Evolutionary conservation across 1,139 yeast genomes (phyloP), one percentile per base, ranked within the genome.

Genomic region (Lodderomyces theae): DNA sequence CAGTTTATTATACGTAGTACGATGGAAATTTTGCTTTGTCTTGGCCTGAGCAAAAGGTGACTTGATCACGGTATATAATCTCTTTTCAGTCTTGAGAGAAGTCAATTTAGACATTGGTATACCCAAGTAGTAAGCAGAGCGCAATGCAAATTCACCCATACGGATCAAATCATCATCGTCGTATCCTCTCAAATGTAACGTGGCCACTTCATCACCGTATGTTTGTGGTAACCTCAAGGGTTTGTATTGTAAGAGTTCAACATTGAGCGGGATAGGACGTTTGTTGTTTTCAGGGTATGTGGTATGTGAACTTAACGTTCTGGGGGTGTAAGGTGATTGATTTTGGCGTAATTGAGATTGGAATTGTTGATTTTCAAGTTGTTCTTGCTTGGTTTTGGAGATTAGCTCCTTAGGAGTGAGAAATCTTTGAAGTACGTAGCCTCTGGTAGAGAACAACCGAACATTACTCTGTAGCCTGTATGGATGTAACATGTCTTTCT

Each of bases 41-140:
- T 90, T 90, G 41, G 97, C 95, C 58, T 87, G 95, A 25, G 87
- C 96, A 61, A 92, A 92, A 1, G 97, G 97, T 4, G 96, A 83
- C 60, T 85, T 79, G 53, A 86, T 88, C 41, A 92, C 96, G 0
- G 98, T 92, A 86, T 96, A 92, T 52, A 89, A 79, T 50, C 74
- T 56, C 52, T 69, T 69, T 63, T 90, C 94, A 37, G 86, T 79
- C 58, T 81, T 83, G 17, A 80, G 74, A 25, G 86, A 83, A 46
- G 82, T 61, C 17, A 70, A 58, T 25, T 55, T 54, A 5, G 68
- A 59, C 13, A 88, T 88, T 13, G 97, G 96, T 50, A 92, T 81
- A 9, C 95, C 92, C 53, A 92, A 67, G 62, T 86, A 94, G 60
- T 78, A 92, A 0, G 96, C 97, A 0, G 90, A 89, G 64, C 98